Base-by-base conservation (phyloP, 208 protist species). In the Wallacemonas sp. region DNA sequence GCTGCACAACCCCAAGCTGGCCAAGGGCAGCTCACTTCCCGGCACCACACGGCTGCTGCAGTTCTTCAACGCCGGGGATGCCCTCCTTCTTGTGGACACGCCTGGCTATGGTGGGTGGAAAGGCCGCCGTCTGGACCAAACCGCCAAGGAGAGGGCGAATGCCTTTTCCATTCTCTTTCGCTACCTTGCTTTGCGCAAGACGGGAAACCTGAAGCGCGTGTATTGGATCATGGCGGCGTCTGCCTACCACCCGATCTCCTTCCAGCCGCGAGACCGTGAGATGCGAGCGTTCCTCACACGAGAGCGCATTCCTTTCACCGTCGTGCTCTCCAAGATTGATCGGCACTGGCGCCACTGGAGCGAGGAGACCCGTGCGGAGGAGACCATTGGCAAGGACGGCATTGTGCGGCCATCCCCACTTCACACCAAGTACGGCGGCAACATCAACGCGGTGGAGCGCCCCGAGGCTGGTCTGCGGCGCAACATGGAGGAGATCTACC, bases 51-150 rank as follows among this genome's bases (percentile, higher is more conserved):
- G 85, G 17, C 61, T 88, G 23, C 74, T 96, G 11, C 78, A 94
- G 56, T 96, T 96, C 72, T 96, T 94, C 68, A 96, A 94, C 58
- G 92, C 95, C 3, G 92, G 88, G 21, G 92, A 94, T 56, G 87
- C 78, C 6, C 64, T 96, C 36, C 76, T 94, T 34, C 74, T 96
- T 26, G 88, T 94, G 5, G 92, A 95, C 64, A 94, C 88, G 2
- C 92, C 92, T 48, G 88, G 92, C 23, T 96, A 96, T 70, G 92
- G 92, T 33, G 83, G 81, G 9, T 96, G 92, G 88, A 70, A 67
- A 48, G 75, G 86, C 2, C 78, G 85, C 2, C 17, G 77, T 9
- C 39, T 87, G 17, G 64, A 49, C 9, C 71, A 87, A 68, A 68
- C 56, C 5, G 27, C 78, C 2, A 68, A 68, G 30, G 74, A 81